These are phyloP conservation scores for Populus hybrid DNA, from an alignment of 441 rosid genomes.

Conservation along the genomic window DNA sequence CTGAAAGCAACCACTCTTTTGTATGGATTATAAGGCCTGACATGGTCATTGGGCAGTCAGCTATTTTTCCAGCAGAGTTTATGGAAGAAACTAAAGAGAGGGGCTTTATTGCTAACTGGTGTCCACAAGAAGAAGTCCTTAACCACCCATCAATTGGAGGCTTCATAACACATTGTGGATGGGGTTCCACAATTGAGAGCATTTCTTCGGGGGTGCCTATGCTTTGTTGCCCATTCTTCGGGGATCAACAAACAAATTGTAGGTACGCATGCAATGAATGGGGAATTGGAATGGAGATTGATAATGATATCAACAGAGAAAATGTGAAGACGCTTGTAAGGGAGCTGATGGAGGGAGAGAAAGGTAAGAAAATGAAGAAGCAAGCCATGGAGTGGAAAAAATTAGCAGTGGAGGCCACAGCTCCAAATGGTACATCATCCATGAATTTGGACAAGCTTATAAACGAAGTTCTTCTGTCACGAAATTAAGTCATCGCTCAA, in stretches of 20 bases:
- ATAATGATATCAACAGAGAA: conserved; percentile 27
- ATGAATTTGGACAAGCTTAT: background rate
- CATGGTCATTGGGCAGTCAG: too few relatives aligned
- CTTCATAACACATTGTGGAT: too few relatives aligned
- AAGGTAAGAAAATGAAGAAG: conserved; percentile 34
- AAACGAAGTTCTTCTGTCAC: background rate
- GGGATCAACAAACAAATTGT: conserved; percentile 52
- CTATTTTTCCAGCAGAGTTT: too few relatives aligned
- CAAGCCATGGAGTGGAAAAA: conserved; percentile 36
- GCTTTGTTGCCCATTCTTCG: conserved; percentile 56
- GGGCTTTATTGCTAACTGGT: too few relatives aligned
- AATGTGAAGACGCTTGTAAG: conserved; percentile 36
- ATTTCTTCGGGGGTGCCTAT: too few relatives aligned
- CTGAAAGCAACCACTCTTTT: too few relatives aligned
- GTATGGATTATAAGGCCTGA: too few relatives aligned
- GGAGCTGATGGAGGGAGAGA: conserved; percentile 47
- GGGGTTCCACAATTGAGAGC: too few relatives aligned
- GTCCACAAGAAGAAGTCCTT: too few relatives aligned
- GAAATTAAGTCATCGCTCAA: background rate
- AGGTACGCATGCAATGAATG: conserved; percentile 41
- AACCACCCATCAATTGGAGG: too few relatives aligned
- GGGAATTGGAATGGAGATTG: conserved; percentile 38
- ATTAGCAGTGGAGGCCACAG: background rate
- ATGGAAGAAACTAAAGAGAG: too few relatives aligned
- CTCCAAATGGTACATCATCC: conserved; percentile 5